Evolutionary conservation across 192 early-diverging fungal species (phyloP).

Genomic region (Entrophospora sp.): DNA sequence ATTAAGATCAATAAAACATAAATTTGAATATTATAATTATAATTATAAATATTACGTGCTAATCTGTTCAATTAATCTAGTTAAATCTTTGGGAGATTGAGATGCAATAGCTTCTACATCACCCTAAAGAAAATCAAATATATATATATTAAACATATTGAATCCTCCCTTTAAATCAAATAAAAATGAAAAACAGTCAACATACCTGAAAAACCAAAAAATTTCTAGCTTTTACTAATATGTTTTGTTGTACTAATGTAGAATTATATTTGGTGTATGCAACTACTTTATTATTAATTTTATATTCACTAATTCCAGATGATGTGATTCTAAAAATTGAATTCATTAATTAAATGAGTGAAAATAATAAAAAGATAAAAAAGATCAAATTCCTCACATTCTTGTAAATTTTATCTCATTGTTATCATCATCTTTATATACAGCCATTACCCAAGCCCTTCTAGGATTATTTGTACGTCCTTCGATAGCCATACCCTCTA

Average conservation of each 20-base stretch:
- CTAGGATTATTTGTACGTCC: conserved; percentile 30
- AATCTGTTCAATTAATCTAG: conserved; percentile 90
- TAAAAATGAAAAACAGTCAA: too few relatives aligned
- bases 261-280: conserved; percentile 68
- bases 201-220: conserved; percentile 92
- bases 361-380: neutral
- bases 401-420: conserved; percentile 62
- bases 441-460: conserved; percentile 70
- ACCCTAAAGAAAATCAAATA: conserved; percentile 37
- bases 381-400: conserved; percentile 32
- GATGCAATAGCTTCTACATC: conserved; percentile 95
- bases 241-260: conserved; percentile 75
- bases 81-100: conserved; percentile 92
- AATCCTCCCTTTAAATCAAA: too few relatives aligned
- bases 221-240: conserved; percentile 91
- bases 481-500: conserved; percentile 31
- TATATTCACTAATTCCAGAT: conserved; percentile 77
- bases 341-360: neutral
- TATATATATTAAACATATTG: neutral
- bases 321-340: conserved; percentile 37
- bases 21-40: too few relatives aligned
- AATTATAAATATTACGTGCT: conserved; percentile 55
- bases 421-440: conserved; percentile 65
- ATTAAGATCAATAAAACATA: too few relatives aligned
- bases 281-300: conserved; percentile 70